These are phyloP conservation scores for Arthrobotrys sphaeroides DNA, from an alignment of 2,329 filamentous ascomycete species.

Conservation along the genomic window DNA sequence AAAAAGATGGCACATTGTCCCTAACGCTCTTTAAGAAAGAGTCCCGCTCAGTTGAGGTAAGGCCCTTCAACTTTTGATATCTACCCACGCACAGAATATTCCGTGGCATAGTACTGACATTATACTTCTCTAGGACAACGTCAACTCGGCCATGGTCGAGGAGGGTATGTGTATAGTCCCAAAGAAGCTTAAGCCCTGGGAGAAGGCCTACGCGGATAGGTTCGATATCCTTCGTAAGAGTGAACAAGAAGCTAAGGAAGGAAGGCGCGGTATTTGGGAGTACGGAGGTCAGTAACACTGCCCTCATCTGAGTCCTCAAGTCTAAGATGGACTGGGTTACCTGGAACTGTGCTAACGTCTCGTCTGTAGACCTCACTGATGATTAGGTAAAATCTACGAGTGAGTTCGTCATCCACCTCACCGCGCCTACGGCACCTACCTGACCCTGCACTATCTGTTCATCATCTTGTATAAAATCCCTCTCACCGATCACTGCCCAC, in stretches of 20 bases:
- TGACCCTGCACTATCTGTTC: neutral
- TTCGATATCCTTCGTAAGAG: constrained; percentile 77
- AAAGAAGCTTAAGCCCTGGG: constrained; percentile 90
- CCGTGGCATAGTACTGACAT: neutral
- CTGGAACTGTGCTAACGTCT: neutral
- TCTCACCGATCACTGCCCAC: no score
- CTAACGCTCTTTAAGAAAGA: constrained; percentile 80
- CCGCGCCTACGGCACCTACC: neutral
- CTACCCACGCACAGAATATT: no score
- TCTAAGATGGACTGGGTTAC: neutral
- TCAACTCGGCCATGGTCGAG: constrained; percentile 86
- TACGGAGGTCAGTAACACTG: constrained; percentile 72
- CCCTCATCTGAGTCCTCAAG: no score
- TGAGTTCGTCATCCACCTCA: no score
- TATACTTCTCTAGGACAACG: constrained; percentile 71
- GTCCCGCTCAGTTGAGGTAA: constrained; percentile 33
- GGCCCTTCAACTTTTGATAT: neutral
- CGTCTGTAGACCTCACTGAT: constrained; percentile 35
- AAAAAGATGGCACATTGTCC: constrained; percentile 79
- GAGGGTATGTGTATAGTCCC: constrained; percentile 91
- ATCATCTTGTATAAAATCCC: constrained; percentile 21
- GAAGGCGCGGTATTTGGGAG: constrained; percentile 92
- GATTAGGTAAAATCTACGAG: constrained; percentile 23
- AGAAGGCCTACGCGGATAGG: constrained; percentile 67
- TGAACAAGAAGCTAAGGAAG: constrained; percentile 78